Percentiles rank a stretch among this genome's conserved stretches.
phyloP scores from a whole-genome alignment of 192 early-diverging fungal genomes.

The Allomyces arbusculus region DNA sequence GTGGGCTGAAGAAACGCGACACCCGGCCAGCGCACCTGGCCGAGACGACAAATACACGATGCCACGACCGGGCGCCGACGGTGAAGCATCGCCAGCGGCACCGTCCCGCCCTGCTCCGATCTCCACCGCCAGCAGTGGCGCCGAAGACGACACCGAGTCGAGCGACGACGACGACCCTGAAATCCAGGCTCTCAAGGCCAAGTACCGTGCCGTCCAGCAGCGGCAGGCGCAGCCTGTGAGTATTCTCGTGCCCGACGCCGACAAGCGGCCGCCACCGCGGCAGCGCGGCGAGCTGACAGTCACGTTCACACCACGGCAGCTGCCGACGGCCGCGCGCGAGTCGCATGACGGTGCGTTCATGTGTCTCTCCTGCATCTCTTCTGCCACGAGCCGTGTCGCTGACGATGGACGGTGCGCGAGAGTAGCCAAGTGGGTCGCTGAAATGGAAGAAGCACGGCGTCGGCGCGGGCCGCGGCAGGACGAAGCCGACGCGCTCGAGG shows the following conservation, averaged over 20 bases:
- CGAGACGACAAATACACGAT: no score
- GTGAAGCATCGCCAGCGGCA: no score
- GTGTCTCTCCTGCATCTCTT: background rate
- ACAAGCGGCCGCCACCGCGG: slow-evolving; percentile 4
- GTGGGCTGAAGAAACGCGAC: no score
- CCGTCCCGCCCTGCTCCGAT: no score
- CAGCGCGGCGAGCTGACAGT: slow-evolving; percentile 9
- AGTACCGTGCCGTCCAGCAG: slow-evolving; percentile 11
- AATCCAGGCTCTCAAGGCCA: slow-evolving; percentile 20
- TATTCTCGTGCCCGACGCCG: no score
- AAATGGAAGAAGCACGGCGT: background rate
- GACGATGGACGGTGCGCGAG: no score
- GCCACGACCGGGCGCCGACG: no score
- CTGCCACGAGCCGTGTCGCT: no score
- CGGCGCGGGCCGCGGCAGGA: background rate
- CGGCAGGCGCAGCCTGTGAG: background rate
- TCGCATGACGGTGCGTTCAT: slow-evolving; percentile 22
- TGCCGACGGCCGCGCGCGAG: slow-evolving; percentile 27
- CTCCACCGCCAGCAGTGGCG: no score
- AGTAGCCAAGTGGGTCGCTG: background rate
- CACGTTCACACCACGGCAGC: slow-evolving; percentile 19
- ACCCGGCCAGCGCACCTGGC: no score
- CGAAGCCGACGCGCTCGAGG: background rate
- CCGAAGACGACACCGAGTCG: slow-evolving; percentile 5
- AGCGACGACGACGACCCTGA: slow-evolving; percentile 19